phyloP scores from a whole-genome alignment of 2,329 filamentous ascomycete genomes.

The Talaromyces piceae region DNA sequence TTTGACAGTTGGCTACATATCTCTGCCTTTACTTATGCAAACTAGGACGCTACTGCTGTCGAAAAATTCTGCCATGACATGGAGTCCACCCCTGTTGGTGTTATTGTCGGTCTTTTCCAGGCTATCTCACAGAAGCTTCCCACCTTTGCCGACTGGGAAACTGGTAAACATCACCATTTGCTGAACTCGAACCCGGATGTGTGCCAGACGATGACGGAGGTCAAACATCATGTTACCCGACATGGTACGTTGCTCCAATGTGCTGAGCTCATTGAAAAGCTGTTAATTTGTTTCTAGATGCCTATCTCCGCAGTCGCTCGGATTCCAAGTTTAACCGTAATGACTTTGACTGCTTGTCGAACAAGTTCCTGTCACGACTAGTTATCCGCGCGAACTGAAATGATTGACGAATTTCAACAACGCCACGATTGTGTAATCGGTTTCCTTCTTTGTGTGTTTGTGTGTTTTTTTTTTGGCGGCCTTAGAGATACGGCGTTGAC shows the following conservation, averaged over 20 bases:
- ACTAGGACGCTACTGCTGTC: constrained; percentile 64
- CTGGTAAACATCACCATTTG: constrained; percentile 78
- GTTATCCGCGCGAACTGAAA: constrained; percentile 82
- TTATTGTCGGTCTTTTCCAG: constrained; percentile 94
- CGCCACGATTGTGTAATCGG: constrained; percentile 12
- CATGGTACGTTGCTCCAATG: constrained; percentile 62
- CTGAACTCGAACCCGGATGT: constrained; percentile 87
- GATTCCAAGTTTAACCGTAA: constrained; percentile 78
- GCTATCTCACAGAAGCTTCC: constrained; percentile 96
- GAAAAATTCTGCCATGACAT: constrained; percentile 95
- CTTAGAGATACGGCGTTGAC: constrained; percentile 11
- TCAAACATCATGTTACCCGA: constrained; percentile 83
- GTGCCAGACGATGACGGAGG: constrained; percentile 94
- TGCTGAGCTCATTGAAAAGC: constrained; percentile 33
- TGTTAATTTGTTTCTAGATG: constrained; percentile 49
- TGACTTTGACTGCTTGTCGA: constrained; percentile 91
- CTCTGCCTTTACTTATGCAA: constrained; percentile 9
- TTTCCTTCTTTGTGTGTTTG: constrained; percentile 11
- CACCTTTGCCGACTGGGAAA: constrained; percentile 89
- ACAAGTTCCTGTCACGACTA: constrained; percentile 94
- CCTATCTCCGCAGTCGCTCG: constrained; percentile 73
- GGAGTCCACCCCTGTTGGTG: constrained; percentile 91
- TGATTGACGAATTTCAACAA: constrained; percentile 10
- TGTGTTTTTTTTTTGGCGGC: constrained; percentile 7
- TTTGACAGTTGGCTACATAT: not conserved